Percentiles rank a stretch among this genome's conserved stretches.
Conservation (phyloP, 805 yeast species). For the Candida peoriensis region DNA sequence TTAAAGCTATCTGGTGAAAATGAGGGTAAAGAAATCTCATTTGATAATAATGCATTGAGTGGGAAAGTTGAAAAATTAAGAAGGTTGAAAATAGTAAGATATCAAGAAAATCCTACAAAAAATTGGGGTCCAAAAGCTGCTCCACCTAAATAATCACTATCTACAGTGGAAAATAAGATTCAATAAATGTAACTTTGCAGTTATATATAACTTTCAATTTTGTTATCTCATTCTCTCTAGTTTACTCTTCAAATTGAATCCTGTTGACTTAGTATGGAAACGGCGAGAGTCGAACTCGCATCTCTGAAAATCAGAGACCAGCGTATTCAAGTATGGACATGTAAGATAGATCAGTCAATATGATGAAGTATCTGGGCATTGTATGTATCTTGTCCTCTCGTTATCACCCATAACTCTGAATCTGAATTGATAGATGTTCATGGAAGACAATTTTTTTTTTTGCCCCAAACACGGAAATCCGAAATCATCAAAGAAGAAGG, state of each 20-base stretch:
- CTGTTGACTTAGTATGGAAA: no score
- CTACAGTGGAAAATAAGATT: background rate
- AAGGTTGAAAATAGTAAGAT: conserved; percentile 76
- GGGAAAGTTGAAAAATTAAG: conserved; percentile 55
- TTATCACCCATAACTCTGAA: no score
- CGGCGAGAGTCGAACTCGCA: conserved; percentile 1
- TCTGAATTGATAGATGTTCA: no score
- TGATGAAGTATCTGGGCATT: no score
- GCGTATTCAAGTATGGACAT: background rate
- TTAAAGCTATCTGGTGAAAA: conserved; percentile 28
- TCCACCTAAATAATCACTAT: conserved; percentile 38
- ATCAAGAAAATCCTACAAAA: conserved; percentile 87
- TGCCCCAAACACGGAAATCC: no score
- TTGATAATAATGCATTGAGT: conserved; percentile 57
- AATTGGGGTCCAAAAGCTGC: conserved; percentile 97
- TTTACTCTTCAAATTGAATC: no score
- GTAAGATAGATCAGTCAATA: no score
- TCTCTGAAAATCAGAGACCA: background rate
- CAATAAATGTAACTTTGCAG: background rate
- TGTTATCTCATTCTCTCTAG: no score
- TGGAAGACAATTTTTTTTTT: no score
- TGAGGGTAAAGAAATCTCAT: conserved; percentile 44
- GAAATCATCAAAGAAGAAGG: no score
- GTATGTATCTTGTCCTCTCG: no score
- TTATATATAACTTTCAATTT: no score